Evolutionary conservation across 169 alveolate species (phyloP).

Genomic region (Miamiensis avidus): DNA sequence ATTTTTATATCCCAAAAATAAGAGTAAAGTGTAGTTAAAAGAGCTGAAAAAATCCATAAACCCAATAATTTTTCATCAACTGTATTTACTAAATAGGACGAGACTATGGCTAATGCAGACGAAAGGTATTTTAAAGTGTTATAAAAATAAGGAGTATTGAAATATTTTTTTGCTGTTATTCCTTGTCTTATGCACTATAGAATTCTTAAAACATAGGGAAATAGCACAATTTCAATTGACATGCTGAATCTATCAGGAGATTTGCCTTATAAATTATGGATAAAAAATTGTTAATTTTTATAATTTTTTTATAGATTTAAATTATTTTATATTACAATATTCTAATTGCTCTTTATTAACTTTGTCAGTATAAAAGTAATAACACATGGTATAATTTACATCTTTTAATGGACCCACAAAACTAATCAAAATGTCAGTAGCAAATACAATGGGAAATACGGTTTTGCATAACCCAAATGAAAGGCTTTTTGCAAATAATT

Average conservation of each 20-base stretch:
- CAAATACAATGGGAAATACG: not conserved
- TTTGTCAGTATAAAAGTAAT: not conserved
- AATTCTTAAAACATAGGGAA: not conserved
- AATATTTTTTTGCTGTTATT: no score
- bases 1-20: not conserved
- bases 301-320: no score
- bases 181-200: not conserved
- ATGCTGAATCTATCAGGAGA: not conserved
- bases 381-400: not conserved
- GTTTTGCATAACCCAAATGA: not conserved
- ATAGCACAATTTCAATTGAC: not conserved
- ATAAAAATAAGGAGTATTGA: not conserved
- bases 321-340: not conserved
- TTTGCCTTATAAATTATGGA: not conserved
- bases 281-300: no score
- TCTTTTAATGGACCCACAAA: not conserved
- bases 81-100: not conserved
- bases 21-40: not conserved
- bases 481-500: not conserved
- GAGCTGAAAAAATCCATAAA: not conserved
- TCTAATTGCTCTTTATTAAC: not conserved
- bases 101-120: not conserved
- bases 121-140: not conserved
- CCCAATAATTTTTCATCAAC: no score
- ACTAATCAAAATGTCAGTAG: not conserved